phyloP scores from a whole-genome alignment of 305 asterid genomes.

The Fraxinus floribunda region DNA sequence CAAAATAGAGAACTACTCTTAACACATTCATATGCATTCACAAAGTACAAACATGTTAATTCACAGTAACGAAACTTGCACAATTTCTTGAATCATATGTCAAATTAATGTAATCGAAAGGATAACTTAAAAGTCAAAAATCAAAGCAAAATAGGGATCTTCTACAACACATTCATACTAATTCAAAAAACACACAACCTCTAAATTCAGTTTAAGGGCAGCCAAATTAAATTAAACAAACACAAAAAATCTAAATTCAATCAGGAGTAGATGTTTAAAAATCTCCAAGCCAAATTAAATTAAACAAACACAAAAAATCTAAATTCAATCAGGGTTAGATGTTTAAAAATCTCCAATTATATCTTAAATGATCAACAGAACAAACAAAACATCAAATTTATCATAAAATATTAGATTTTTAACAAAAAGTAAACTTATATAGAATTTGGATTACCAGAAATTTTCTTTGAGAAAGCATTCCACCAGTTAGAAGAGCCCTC shows the following conservation, averaged over 20 bases:
- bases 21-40: conserved; percentile 17
- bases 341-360: neutral
- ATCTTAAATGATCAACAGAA: conserved; percentile 9
- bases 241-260: neutral
- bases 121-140: conserved; percentile 11
- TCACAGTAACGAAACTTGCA: neutral
- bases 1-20: conserved; percentile 36
- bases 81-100: neutral
- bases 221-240: conserved; percentile 14
- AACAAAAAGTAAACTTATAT: conserved; percentile 6
- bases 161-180: conserved; percentile 19
- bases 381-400: conserved; percentile 8
- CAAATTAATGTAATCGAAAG: conserved; percentile 12
- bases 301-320: neutral
- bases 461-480: conserved; percentile 52
- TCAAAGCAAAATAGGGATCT: conserved; percentile 33
- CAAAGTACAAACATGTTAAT: conserved; percentile 5
- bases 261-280: neutral
- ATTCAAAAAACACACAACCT: conserved; percentile 15
- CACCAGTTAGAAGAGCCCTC: conserved; percentile 74
- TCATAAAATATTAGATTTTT: neutral
- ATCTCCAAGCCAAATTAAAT: too few species aligned
- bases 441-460: conserved; percentile 41
- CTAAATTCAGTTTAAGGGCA: conserved; percentile 10
- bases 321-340: conserved; percentile 8